Base-by-base conservation (phyloP, 192 early-diverging fungal genomes). In the Backusella tarrabulga region DNA sequence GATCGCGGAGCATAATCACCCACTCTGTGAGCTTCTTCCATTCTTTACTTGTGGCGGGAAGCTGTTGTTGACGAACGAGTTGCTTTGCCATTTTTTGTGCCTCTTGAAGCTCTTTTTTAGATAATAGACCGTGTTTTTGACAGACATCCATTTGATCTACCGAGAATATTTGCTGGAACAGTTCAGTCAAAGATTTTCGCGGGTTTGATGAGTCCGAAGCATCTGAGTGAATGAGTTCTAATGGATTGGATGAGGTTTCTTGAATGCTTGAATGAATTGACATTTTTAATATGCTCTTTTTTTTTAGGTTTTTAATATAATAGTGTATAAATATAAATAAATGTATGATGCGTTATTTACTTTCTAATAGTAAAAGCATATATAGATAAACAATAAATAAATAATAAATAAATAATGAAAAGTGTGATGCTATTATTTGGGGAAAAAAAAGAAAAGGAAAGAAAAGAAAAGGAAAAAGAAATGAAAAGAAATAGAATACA, bases 151-250 rank as follows among this genome's bases (percentile, higher is more conserved):
- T 34, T 66, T 75, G 74, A 46, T 75, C 74, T 23, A 32, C 32
- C 6, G 74, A 75, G 23, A 38, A 75, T 19, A 75, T 67, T 9
- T 67, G 63, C 9, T 67, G 74, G 44, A 75, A 75, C 17, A 66
- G 46, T 1, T 67, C 38, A 34, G 32, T 32, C 15, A 75, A 34
- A 34, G 74, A 34, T 23, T 32, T 32, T 68, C 67, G 60, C 26
- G 56, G 2, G 26, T 63, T 14, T 63, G 21, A 63, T 63, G n/a
- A 29, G 12, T 63, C 56, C 29, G 56, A 63, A 29, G 1, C 4
- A 29, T 63, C 23, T 23, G 56, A 29, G 12, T 63, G 56, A 26
- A 14, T 63, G 29, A 29, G 23, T 14, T 63, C 56, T 63, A 63
- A 63, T 63, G 56, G 23, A 63, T 63, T 63, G 26, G 56, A 14